Evolutionary conservation across 257 asterid genomes (phyloP), one percentile per base, ranked within the genome.

Genomic region (Primulina huaijiensis): DNA sequence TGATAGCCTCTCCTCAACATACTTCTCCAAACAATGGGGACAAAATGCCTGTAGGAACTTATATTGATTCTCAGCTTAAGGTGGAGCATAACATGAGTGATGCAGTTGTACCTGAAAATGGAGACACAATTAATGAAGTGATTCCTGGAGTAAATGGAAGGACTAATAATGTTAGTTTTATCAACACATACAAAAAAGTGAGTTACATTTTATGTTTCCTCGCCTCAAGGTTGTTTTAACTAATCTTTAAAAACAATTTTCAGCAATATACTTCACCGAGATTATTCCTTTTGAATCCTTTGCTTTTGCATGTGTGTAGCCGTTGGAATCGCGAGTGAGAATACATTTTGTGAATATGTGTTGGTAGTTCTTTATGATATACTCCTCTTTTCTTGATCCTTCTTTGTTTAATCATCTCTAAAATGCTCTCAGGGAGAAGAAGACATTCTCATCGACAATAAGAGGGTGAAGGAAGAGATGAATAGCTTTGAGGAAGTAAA

Each of bases 381-480:
- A 2, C 10, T 14, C 34, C 20, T 35, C 37, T 14, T 58, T 16
- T 63, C 40, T 67, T 9, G 14, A 23, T 64, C 29, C 11, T 50
- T 14, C 19, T 65, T 65, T n/a, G 55, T 31, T 43, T 65, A 21
- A 56, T 53, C 62, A 57, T 69, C 66, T 67, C 55, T 35, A 35
- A 52, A 4, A 62, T 65, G 3, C 70, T 7, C 73, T 82, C 82
- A 89, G 98, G 75, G 72, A 20, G 92, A 82, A 81, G 95, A 82
- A 50, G 90, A 78, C 27, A 71, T 78, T 64, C 84, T 87, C 78
- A 78, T 86, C 52, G 78, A 85, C 62, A 84, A 80, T 34, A 72
- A 72, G 79, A 82, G 79, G 78, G 78, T 75, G 74, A 86, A 83
- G 78, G 84, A 79, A 68, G 92, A 80, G 84, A 81, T 69, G 85